phyloP scores from a whole-genome alignment of 257 asterid species.

The Lycium barbarum region DNA sequence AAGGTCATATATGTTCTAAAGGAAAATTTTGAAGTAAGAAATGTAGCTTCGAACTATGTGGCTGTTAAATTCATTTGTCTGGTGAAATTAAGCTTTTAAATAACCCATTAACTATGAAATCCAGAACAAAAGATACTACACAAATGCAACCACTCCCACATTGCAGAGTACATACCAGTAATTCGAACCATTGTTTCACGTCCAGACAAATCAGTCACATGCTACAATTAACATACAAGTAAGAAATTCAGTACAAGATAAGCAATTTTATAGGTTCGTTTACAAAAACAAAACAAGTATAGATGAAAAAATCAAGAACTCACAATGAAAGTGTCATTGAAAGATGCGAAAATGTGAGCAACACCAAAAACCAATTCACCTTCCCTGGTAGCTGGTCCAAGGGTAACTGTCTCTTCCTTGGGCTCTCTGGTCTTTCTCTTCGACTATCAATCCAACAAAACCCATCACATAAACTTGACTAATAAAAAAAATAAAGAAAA shows the following conservation, averaged over 20 bases:
- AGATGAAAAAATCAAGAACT: slow-evolving; percentile 19
- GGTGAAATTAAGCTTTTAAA: background rate
- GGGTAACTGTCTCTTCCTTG: slow-evolving; percentile 82
- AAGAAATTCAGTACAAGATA: background rate
- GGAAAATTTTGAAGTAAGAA: background rate
- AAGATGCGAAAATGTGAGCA: slow-evolving; percentile 94
- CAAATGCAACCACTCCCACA: background rate
- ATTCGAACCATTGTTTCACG: slow-evolving; percentile 91
- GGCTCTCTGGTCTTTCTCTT: slow-evolving; percentile 82
- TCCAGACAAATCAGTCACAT: slow-evolving; percentile 90
- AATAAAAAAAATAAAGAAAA: background rate
- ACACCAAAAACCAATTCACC: slow-evolving; percentile 86
- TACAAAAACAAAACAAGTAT: background rate
- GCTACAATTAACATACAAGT: slow-evolving; percentile 52
- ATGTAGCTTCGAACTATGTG: background rate
- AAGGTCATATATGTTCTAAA: background rate
- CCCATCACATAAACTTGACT: background rate
- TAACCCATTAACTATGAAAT: background rate
- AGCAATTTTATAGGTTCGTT: background rate
- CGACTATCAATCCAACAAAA: slow-evolving; percentile 51
- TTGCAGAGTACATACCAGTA: slow-evolving; percentile 55
- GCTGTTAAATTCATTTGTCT: background rate
- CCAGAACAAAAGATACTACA: background rate
- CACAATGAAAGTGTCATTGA: slow-evolving; percentile 89
- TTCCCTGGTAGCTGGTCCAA: slow-evolving; percentile 80